Evolutionary conservation across 257 asterid species (phyloP), one percentile per base, ranked within the genome.

Genomic region (Galeopsis tetrahit): DNA sequence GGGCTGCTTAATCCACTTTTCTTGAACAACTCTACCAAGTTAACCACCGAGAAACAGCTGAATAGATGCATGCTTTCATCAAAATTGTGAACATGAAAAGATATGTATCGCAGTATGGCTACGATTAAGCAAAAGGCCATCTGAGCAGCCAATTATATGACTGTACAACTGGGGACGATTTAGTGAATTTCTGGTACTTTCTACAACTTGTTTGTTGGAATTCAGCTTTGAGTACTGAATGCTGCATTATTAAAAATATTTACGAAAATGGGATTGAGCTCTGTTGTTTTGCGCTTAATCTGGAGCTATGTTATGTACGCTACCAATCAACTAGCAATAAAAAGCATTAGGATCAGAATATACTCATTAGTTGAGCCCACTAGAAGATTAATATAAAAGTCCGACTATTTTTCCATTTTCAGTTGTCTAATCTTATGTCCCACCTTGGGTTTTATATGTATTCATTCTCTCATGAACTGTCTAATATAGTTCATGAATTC

Each of bases 141-240:
- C 17, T 3, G 42, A 58, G 8, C 64, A 56, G n/a, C 63, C 39
- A 56, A 56, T 21, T 28, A 17, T 52, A 52, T 15, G 13, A 32
- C 39, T 3, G 36, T 39, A 56, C 63, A 57, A 57, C 40, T 33
- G n/a, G 42, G 17, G 21, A 58, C 40, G 33, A 36, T 62, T 62
- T 62, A 36, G 68, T 38, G 60, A 60, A 60, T 56, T 4, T 72
- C 43, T 59, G n/a, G 4, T 48, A 49, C 69, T 58, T 63, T 35
- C 15, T 62, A 55, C 63, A 10, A 48, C 17, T 48, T 10, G 38
- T 46, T 72, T 62, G 32, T 51, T 72, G 10, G 70, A 17, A n/a
- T 63, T 34, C 35, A 48, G 51, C n/a, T 52, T 46, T 31, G 17
- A 35, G 60, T 2, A 57, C 38, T 13, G 13, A 70, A 31, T 70